Percentiles rank a stretch among this genome's conserved stretches.
These are phyloP conservation scores for Excoecaria cochinchinensis DNA, from an alignment of 345 rosid species.

Conservation along the genomic window DNA sequence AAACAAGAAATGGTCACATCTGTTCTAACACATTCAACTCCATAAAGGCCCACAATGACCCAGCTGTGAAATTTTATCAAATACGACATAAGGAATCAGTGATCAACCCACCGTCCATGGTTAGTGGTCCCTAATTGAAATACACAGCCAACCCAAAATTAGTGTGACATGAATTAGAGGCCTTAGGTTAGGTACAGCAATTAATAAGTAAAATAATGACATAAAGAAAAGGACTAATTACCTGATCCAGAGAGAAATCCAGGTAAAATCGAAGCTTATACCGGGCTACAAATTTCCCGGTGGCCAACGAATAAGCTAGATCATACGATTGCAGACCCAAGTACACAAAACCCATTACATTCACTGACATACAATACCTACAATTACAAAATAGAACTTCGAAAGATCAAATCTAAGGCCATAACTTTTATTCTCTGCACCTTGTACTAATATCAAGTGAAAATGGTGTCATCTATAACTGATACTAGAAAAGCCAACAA, in stretches of 20 bases:
- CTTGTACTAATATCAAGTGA: neutral
- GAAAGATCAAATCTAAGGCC: neutral
- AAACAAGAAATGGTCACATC: conserved; percentile 13
- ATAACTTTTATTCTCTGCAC: neutral
- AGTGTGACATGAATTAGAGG: neutral
- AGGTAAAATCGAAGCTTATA: conserved; percentile 51
- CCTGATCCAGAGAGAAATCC: conserved; percentile 82
- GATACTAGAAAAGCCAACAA: no score
- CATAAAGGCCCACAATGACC: neutral
- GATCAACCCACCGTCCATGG: conserved; percentile 15
- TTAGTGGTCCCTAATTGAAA: conserved; percentile 19
- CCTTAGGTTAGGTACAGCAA: conserved; percentile 18
- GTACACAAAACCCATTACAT: conserved; percentile 71
- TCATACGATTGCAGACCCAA: conserved; percentile 65
- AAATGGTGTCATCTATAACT: neutral
- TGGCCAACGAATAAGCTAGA: conserved; percentile 47
- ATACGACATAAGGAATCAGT: conserved; percentile 7
- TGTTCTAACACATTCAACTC: conserved; percentile 9
- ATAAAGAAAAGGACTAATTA: conserved; percentile 31
- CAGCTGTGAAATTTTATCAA: neutral
- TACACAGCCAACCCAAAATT: conserved; percentile 8
- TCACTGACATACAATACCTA: conserved; percentile 16
- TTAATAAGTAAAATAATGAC: conserved; percentile 2
- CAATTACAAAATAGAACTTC: no score
- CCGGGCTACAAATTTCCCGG: conserved; percentile 39